Evolutionary conservation across 2,329 filamentous ascomycete genomes (phyloP).

Genomic region (Ambrosiella beaveri): DNA sequence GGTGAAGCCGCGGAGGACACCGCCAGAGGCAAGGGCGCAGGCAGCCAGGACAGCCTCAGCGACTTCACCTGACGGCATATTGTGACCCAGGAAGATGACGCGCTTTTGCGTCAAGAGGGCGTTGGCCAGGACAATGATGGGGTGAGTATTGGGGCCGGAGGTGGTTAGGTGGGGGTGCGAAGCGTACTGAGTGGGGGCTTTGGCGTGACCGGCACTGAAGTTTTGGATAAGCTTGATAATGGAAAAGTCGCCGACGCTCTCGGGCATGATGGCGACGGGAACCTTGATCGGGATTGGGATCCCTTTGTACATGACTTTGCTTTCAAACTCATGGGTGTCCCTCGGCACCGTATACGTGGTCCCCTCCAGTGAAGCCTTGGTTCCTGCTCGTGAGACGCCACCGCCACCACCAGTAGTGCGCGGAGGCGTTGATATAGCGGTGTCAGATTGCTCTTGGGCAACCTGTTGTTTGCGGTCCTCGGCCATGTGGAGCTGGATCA

Average conservation of each 20-base stretch:
- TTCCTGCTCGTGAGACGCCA: constrained; percentile 35
- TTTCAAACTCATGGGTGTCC: constrained; percentile 96
- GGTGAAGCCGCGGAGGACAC: constrained; percentile 83
- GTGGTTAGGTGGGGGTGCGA: constrained; percentile 87
- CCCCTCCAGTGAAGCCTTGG: constrained; percentile 45
- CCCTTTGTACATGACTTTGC: constrained; percentile 85
- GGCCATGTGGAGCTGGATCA: constrained; percentile 67
- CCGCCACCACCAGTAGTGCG: constrained; percentile 4
- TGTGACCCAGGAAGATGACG: constrained; percentile 88
- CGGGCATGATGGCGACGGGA: constrained; percentile 78
- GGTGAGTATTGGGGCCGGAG: constrained; percentile 75
- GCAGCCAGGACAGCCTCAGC: constrained; percentile 97
- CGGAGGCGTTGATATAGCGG: constrained; percentile 28
- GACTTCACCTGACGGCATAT: constrained; percentile 85
- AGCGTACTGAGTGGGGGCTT: constrained; percentile 67
- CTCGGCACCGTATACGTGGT: constrained; percentile 61
- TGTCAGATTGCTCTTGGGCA: constrained; percentile 20
- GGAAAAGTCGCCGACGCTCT: constrained; percentile 95
- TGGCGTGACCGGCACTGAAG: constrained; percentile 69
- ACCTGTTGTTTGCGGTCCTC: constrained; percentile 37
- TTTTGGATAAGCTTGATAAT: constrained; percentile 93
- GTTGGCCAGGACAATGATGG: constrained; percentile 86
- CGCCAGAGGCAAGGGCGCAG: constrained; percentile 82
- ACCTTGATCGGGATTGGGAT: constrained; percentile 96
- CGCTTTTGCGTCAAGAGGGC: constrained; percentile 91